phyloP scores from a whole-genome alignment of 768 basidiomycete species.

The Podaxis pistillaris region DNA sequence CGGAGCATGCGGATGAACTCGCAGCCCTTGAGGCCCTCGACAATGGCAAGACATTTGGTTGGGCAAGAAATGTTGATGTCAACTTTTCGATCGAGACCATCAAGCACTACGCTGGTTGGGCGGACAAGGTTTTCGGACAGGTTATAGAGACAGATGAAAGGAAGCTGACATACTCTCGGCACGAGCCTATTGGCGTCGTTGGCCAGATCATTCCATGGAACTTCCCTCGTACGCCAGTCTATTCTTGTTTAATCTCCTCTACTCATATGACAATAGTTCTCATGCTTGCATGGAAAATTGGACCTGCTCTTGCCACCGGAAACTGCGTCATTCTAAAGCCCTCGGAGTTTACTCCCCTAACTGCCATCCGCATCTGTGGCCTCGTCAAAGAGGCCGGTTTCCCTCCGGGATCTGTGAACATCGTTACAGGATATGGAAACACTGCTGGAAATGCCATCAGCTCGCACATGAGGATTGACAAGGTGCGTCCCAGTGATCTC shows the following conservation, averaged over 20 bases:
- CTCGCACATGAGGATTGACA: constrained; percentile 70
- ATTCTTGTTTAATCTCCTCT: neutral
- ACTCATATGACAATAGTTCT: constrained; percentile 32
- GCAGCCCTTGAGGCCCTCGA: constrained; percentile 63
- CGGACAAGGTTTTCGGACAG: constrained; percentile 77
- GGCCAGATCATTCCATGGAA: constrained; percentile 44
- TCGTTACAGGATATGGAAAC: constrained; percentile 70
- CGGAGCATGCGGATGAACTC: constrained; percentile 27
- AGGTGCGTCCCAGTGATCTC: constrained; percentile 42
- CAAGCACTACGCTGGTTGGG: constrained; percentile 83
- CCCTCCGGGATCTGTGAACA: constrained; percentile 77
- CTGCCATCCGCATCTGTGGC: constrained; percentile 54
- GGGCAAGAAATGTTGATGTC: constrained; percentile 50
- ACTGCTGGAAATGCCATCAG: constrained; percentile 70
- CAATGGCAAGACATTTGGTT: constrained; percentile 59
- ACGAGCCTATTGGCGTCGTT: constrained; percentile 27
- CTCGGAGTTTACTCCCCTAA: constrained; percentile 76
- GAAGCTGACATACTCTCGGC: constrained; percentile 28
- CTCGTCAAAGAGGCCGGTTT: constrained; percentile 74
- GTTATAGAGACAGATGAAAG: constrained; percentile 51
- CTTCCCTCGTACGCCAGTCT: constrained; percentile 44
- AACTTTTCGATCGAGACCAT: constrained; percentile 43
- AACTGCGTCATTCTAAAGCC: constrained; percentile 79
- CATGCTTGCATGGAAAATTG: constrained; percentile 78
- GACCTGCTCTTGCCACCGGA: constrained; percentile 80